Percentiles rank a stretch among this genome's conserved stretches.
Conservation (phyloP, 1,284 basidiomycete species). For the Malassezia sp. region DNA sequence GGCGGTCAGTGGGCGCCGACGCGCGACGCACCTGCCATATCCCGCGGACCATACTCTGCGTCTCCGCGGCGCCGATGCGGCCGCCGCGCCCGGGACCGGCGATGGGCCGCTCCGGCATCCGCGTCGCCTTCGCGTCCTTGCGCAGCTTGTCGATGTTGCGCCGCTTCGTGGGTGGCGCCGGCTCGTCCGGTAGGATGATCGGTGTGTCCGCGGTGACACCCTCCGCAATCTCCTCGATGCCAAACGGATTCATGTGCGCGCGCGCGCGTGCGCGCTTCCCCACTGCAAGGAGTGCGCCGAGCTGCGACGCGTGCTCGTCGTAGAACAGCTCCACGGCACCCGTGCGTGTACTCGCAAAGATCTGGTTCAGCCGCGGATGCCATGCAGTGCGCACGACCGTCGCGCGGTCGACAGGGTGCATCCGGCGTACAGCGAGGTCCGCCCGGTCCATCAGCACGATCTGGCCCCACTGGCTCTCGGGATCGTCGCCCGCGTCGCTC, state of each 20-base stretch:
- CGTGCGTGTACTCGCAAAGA: constrained; percentile 26
- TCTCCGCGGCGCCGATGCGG: constrained; percentile 84
- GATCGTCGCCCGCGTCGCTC: background rate
- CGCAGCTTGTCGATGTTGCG: constrained; percentile 77
- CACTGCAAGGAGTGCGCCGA: constrained; percentile 79
- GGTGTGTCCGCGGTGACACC: constrained; percentile 14
- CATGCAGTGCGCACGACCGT: constrained; percentile 22
- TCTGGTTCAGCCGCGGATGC: constrained; percentile 30
- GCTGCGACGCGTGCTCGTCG: constrained; percentile 70
- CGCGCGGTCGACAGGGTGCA: constrained; percentile 1
- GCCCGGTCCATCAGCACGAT: constrained; percentile 19
- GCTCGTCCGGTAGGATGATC: constrained; percentile 33
- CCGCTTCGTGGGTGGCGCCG: constrained; percentile 51
- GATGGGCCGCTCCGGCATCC: constrained; percentile 62
- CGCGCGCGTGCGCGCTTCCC: constrained; percentile 48
- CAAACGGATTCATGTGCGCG: constrained; percentile 4
- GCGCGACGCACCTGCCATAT: constrained; percentile 55
- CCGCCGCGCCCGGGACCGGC: constrained; percentile 83
- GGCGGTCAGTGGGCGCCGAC: too few relatives aligned
- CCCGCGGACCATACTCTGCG: constrained; percentile 84
- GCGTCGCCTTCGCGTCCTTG: constrained; percentile 54
- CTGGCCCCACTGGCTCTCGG: constrained; percentile 12
- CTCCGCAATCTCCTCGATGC: constrained; percentile 4
- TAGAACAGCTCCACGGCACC: constrained; percentile 81
- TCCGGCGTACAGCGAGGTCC: constrained; percentile 10